Conservation (phyloP, 306 rosid species). For the Castanea sativa region DNA sequence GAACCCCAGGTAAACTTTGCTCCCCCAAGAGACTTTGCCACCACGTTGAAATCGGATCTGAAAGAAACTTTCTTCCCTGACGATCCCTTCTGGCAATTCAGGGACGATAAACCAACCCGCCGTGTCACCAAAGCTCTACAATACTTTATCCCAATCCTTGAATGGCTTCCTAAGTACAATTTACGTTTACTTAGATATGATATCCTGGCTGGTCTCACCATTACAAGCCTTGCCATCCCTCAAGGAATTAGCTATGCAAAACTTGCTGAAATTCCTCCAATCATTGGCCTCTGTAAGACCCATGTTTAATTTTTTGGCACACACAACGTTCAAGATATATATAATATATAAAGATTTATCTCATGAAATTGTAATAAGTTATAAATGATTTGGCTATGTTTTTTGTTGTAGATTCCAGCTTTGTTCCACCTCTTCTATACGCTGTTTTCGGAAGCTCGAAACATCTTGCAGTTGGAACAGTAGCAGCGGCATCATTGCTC, state of each 20-base stretch:
- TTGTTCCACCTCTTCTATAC: slow-evolving; percentile 76
- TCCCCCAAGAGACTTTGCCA: slow-evolving; percentile 26
- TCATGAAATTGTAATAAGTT: too few species aligned
- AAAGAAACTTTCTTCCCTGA: slow-evolving; percentile 65
- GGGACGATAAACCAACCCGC: neutral
- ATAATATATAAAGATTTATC: neutral
- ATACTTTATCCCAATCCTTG: slow-evolving; percentile 63
- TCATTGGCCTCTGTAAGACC: slow-evolving; percentile 73
- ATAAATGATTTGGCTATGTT: neutral
- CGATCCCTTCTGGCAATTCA: slow-evolving; percentile 63
- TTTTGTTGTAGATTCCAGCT: slow-evolving; percentile 59
- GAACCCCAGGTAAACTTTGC: slow-evolving; percentile 48
- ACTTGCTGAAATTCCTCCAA: slow-evolving; percentile 66
- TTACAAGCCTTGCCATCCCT: slow-evolving; percentile 89
- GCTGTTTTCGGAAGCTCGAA: slow-evolving; percentile 76
- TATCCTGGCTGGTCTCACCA: slow-evolving; percentile 76
- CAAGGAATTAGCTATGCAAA: slow-evolving; percentile 92
- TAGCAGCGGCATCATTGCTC: slow-evolving; percentile 78
- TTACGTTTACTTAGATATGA: slow-evolving; percentile 38
- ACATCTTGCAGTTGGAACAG: slow-evolving; percentile 85
- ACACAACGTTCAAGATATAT: neutral
- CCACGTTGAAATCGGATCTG: slow-evolving; percentile 41
- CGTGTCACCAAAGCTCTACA: slow-evolving; percentile 35
- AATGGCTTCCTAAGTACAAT: slow-evolving; percentile 66
- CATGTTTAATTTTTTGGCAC: neutral